Percentiles rank a stretch among this genome's conserved stretches.
Conservation (phyloP, 148 eudicot species). For the Agrostemma githago region DNA sequence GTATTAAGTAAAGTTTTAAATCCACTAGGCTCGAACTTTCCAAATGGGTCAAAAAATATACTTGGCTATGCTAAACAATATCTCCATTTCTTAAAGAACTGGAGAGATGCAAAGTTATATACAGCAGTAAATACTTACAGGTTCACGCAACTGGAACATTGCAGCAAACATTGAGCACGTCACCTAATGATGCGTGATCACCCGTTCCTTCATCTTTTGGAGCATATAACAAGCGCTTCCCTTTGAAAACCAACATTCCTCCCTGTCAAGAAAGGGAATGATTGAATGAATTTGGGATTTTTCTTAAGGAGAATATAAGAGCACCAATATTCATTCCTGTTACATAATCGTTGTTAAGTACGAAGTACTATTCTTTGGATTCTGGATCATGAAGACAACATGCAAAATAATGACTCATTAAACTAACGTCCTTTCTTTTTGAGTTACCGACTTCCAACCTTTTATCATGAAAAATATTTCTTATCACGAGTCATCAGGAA, state of each 20-base stretch:
- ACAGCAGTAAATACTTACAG: constrained; percentile 4
- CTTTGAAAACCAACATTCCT: constrained; percentile 93
- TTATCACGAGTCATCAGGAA: too few relatives aligned
- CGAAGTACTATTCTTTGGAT: too few relatives aligned
- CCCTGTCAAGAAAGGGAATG: constrained; percentile 46
- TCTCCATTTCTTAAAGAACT: neutral
- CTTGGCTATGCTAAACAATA: too few relatives aligned
- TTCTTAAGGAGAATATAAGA: neutral
- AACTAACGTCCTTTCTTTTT: too few relatives aligned
- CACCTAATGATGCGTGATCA: constrained; percentile 91
- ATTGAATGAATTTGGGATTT: neutral
- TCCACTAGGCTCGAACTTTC: too few relatives aligned
- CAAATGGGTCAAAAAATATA: too few relatives aligned
- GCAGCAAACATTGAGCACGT: constrained; percentile 68
- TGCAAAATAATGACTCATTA: neutral
- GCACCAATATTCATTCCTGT: too few relatives aligned
- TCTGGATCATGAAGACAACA: too few relatives aligned
- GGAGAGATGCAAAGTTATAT: neutral
- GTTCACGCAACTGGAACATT: constrained; percentile 51
- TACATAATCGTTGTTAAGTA: too few relatives aligned
- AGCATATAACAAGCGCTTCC: constrained; percentile 79
- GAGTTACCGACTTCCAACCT: too few relatives aligned
- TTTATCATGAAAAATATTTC: too few relatives aligned
- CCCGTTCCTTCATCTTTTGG: constrained; percentile 95
- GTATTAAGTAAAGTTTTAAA: too few relatives aligned